These are phyloP conservation scores for Beauveria pseudobassiana DNA, from an alignment of 2,329 filamentous ascomycete species.

Conservation along the genomic window DNA sequence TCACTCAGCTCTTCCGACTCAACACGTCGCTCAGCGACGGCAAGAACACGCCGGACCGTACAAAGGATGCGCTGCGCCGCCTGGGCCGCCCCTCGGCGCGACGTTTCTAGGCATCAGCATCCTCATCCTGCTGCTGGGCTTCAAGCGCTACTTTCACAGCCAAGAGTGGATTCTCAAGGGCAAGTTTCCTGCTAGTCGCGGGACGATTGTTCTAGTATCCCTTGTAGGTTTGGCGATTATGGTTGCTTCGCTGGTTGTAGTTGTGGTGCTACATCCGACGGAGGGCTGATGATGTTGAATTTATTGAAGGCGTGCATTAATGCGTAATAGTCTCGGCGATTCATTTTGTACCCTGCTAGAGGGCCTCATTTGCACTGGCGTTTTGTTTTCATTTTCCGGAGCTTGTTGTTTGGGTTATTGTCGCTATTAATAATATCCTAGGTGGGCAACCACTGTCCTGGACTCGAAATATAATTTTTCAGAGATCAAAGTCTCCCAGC, in stretches of 20 bases:
- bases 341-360: background rate
- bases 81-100: slow-evolving; percentile 66
- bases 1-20: slow-evolving; percentile 78
- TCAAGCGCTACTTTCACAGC: slow-evolving; percentile 68
- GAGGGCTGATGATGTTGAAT: background rate
- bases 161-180: slow-evolving; percentile 75
- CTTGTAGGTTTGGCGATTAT: slow-evolving; percentile 57
- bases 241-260: slow-evolving; percentile 51
- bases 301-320: background rate
- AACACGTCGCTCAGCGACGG: slow-evolving; percentile 53
- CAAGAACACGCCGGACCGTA: slow-evolving; percentile 21
- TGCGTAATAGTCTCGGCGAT: background rate
- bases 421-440: background rate
- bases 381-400: background rate
- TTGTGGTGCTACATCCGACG: slow-evolving; percentile 45
- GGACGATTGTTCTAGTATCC: slow-evolving; percentile 64
- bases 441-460: background rate
- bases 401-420: background rate
- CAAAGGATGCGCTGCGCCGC: slow-evolving; percentile 41
- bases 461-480: background rate
- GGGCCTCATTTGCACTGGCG: background rate
- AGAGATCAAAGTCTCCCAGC: too few species aligned
- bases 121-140: slow-evolving; percentile 66
- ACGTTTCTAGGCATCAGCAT: slow-evolving; percentile 73
- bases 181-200: slow-evolving; percentile 72